Evolutionary conservation across 2,329 filamentous ascomycete species (phyloP).

Genomic region (Trichoderma harzianum): DNA sequence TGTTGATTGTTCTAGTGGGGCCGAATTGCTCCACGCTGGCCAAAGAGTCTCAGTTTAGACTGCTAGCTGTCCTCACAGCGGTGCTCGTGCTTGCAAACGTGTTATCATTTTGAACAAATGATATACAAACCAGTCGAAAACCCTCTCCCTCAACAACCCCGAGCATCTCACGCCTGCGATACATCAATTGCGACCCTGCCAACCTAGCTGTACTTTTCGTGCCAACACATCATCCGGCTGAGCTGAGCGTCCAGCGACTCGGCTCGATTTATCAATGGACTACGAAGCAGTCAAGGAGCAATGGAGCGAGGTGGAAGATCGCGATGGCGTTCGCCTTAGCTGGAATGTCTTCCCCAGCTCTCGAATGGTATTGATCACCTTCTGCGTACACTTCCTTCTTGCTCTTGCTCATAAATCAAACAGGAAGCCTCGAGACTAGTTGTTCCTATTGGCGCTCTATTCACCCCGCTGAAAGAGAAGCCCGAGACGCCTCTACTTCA

Average conservation of each 20-base stretch:
- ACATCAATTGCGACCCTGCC: neutral
- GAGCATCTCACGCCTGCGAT: neutral
- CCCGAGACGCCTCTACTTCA: slow-evolving; percentile 82
- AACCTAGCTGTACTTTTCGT: neutral
- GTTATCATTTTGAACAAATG: neutral
- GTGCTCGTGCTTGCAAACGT: neutral
- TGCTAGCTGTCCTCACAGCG: slow-evolving; percentile 6
- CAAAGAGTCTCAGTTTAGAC: neutral
- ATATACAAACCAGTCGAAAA: neutral
- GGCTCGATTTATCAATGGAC: slow-evolving; percentile 59
- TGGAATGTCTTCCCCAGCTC: slow-evolving; percentile 99
- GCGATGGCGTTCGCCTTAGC: slow-evolving; percentile 90
- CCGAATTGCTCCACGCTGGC: neutral
- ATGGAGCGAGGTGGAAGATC: slow-evolving; percentile 94
- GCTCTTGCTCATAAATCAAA: neutral
- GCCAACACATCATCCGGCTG: neutral
- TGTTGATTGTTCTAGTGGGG: neutral
- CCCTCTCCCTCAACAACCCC: neutral
- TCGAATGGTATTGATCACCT: slow-evolving; percentile 69
- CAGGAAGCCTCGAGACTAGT: slow-evolving; percentile 92
- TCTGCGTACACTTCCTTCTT: neutral
- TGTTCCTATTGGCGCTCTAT: slow-evolving; percentile 92
- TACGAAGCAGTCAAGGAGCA: slow-evolving; percentile 92
- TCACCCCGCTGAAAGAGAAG: slow-evolving; percentile 95
- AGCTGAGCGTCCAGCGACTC: neutral